Base-by-base conservation (phyloP, 805 yeast genomes). In the Wickerhamiella occidentalis region DNA sequence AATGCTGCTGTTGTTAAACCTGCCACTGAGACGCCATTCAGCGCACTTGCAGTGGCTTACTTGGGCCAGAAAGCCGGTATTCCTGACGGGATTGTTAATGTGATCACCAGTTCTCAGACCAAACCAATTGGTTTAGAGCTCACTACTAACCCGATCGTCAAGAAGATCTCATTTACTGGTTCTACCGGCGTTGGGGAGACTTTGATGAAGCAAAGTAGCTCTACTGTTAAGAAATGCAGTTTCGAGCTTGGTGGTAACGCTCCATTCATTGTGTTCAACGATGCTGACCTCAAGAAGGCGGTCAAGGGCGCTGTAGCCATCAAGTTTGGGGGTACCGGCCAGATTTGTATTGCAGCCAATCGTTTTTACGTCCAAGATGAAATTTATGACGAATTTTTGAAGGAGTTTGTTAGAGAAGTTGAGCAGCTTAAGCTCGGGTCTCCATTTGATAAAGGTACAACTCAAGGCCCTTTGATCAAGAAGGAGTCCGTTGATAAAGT, bases 191-290 rank as follows among this genome's bases (percentile, higher is more conserved):
- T 82, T 7, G 92, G 92, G 29, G 79, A 77, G 62, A 59, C 78
- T 23, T 70, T 82, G 49, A 77, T 79, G 80, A 61, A 65, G 45
- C 85, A 80, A 61, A 71, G 81, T 5, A 51, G 70, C 4, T 69
- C 77, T 15, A 74, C 84, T 1, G 68, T 83, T 58, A 82, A 83
- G 69, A 83, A 82, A 61, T 65, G 79, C 46, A 77, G 85, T 2
- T 69, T 83, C 61, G 90, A 82, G 65, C 71, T 82, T 38, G 90
- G 92, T 33, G 92, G 92, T 26, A 82, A 83, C 63, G 86, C 90
- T 17, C 88, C 92, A 3, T 76, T 82, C 56, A 74, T 82, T 50
- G 79, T 82, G 3, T 82, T 82, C 62, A 79, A 79, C 49, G 88
- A 82, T 60, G 86, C 85, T 9, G 77, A 80, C 54, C 55, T 82